Evolutionary conservation across 441 rosid species (phyloP).

Genomic region (Gossypium laxum): DNA sequence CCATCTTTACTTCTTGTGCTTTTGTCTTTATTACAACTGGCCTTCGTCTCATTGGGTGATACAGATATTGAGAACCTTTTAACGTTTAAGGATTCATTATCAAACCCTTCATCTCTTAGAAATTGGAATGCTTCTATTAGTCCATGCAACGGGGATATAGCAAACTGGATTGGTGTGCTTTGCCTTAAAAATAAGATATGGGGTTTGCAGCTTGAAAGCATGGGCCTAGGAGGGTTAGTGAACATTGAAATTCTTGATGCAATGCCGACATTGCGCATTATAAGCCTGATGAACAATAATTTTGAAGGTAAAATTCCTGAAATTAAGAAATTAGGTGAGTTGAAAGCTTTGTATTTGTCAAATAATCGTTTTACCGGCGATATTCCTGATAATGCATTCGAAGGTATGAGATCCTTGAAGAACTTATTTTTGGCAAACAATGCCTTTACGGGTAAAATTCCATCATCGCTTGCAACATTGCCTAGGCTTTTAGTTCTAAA

Average conservation of each 20-base stretch:
- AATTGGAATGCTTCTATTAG: constrained; percentile 39
- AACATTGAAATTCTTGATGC: constrained; percentile 38
- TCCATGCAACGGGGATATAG: constrained; percentile 39
- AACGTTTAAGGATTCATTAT: constrained; percentile 41
- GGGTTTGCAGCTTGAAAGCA: constrained; percentile 67
- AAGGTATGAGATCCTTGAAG: constrained; percentile 56
- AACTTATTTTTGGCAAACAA: constrained; percentile 61
- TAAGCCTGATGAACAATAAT: constrained; percentile 69
- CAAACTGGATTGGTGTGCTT: constrained; percentile 59
- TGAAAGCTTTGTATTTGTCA: constrained; percentile 63
- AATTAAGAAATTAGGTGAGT: constrained; percentile 34
- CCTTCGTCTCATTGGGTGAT: constrained; percentile 19
- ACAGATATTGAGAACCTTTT: constrained; percentile 47
- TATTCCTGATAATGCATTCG: constrained; percentile 55
- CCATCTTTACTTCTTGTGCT: background rate
- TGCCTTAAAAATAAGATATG: constrained; percentile 38
- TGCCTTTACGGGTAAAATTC: constrained; percentile 43
- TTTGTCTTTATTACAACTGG: constrained; percentile 16
- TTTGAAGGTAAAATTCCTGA: constrained; percentile 55
- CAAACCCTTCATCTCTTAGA: constrained; percentile 24
- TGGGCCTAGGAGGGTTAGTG: constrained; percentile 45
- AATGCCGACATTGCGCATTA: constrained; percentile 41
- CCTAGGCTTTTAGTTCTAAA: constrained; percentile 51
- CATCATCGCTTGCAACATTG: constrained; percentile 44
- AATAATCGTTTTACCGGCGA: constrained; percentile 56